Evolutionary conservation across 2,329 filamentous ascomycete genomes (phyloP).

Genomic region (Alternaria brassicicola): DNA sequence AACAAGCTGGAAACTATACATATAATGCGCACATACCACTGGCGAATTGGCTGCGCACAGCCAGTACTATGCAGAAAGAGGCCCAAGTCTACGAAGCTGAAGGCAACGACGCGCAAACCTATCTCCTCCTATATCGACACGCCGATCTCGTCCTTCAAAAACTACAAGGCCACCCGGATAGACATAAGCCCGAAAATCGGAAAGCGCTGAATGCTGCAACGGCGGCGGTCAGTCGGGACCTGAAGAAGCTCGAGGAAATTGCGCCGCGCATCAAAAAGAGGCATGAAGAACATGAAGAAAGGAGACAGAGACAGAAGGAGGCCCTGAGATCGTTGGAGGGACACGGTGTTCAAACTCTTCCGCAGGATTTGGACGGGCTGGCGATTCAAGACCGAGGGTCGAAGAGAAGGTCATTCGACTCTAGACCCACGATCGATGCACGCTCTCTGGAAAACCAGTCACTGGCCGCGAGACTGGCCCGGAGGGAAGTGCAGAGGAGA

Average conservation of each 20-base stretch:
- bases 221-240: constrained; percentile 66
- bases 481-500: constrained; percentile 44
- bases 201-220: constrained; percentile 62
- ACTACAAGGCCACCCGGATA: constrained; percentile 77
- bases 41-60: constrained; percentile 81
- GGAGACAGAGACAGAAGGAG: constrained; percentile 32
- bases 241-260: constrained; percentile 75
- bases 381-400: constrained; percentile 22
- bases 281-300: constrained; percentile 59
- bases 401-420: constrained; percentile 32
- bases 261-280: constrained; percentile 78
- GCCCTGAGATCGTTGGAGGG: constrained; percentile 37
- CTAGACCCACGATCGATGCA: constrained; percentile 41
- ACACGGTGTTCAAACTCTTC: constrained; percentile 12
- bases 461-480: constrained; percentile 43
- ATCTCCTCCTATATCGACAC: constrained; percentile 88
- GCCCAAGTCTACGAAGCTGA: constrained; percentile 84
- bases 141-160: constrained; percentile 81
- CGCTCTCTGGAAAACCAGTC: constrained; percentile 34
- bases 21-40: constrained; percentile 80
- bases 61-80: constrained; percentile 79
- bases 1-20: constrained; percentile 77
- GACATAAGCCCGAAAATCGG: constrained; percentile 66
- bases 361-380: constrained; percentile 35
- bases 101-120: constrained; percentile 85